phyloP scores from a whole-genome alignment of 73 alveolate species.

The Tetrahymena malaccensis region DNA sequence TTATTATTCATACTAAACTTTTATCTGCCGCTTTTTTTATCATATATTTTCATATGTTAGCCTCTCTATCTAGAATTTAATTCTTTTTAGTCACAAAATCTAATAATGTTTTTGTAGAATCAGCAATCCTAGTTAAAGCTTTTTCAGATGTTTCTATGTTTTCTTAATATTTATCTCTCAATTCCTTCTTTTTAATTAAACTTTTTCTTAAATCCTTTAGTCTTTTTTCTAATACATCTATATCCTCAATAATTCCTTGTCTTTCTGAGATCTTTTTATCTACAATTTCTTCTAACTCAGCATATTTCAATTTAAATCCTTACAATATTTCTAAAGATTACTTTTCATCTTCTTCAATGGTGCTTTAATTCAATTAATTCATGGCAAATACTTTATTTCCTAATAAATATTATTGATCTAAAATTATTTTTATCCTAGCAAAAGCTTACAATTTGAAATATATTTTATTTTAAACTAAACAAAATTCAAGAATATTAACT shows the following conservation, averaged over 20 bases:
- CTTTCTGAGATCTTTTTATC: neutral
- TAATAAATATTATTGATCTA: neutral
- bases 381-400: neutral
- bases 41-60: neutral
- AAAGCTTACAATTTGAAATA: neutral
- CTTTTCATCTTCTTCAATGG: neutral
- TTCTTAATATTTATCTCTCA: neutral
- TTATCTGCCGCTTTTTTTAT: no score
- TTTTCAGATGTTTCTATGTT: neutral
- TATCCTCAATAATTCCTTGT: neutral
- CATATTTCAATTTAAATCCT: neutral
- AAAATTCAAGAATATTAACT: no score
- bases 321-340: neutral
- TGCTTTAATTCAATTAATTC: neutral
- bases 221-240: neutral
- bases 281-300: neutral
- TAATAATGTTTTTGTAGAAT: neutral
- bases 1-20: no score
- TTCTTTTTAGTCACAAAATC: neutral
- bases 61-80: neutral
- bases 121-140: neutral
- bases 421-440: neutral
- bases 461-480: no score
- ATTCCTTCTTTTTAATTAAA: neutral
- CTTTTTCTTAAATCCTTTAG: neutral